phyloP scores from a whole-genome alignment of 164 flowering plant species.

The Macadamia integrifolia region DNA sequence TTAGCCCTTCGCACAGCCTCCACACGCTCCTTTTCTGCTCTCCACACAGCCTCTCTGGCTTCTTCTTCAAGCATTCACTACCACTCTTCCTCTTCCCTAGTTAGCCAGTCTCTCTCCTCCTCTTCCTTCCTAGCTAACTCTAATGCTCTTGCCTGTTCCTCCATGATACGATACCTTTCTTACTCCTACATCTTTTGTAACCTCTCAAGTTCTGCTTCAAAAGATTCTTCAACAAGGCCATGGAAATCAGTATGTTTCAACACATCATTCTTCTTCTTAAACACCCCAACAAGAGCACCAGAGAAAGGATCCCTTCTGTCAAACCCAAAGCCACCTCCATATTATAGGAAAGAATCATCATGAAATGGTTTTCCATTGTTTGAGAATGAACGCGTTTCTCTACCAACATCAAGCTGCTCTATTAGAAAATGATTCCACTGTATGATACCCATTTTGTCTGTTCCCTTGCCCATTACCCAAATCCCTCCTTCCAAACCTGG shows the following conservation, averaged over 20 bases:
- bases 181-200: constrained; percentile 92
- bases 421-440: constrained; percentile 28
- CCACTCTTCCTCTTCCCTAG: constrained; percentile 73
- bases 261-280: too few relatives aligned
- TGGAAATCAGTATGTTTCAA: too few relatives aligned
- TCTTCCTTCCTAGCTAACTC: constrained; percentile 85
- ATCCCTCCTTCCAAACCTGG: constrained; percentile 42
- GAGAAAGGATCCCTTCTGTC: constrained; percentile 68
- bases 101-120: constrained; percentile 67
- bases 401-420: constrained; percentile 48
- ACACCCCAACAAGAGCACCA: constrained; percentile 25
- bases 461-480: constrained; percentile 34
- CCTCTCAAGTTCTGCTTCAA: constrained; percentile 97
- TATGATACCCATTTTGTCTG: constrained; percentile 45
- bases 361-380: constrained; percentile 45
- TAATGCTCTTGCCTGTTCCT: constrained; percentile 81
- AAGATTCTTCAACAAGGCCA: constrained; percentile 27
- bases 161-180: constrained; percentile 68
- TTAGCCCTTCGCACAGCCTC: constrained; percentile 66
- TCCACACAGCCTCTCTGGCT: constrained; percentile 48
- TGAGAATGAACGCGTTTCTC: constrained; percentile 46
- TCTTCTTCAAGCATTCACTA: constrained; percentile 76
- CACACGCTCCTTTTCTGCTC: constrained; percentile 43
- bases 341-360: constrained; percentile 57
- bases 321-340: constrained; percentile 30